phyloP scores from a whole-genome alignment of 305 asterid genomes.

The Solanum hybrid region DNA sequence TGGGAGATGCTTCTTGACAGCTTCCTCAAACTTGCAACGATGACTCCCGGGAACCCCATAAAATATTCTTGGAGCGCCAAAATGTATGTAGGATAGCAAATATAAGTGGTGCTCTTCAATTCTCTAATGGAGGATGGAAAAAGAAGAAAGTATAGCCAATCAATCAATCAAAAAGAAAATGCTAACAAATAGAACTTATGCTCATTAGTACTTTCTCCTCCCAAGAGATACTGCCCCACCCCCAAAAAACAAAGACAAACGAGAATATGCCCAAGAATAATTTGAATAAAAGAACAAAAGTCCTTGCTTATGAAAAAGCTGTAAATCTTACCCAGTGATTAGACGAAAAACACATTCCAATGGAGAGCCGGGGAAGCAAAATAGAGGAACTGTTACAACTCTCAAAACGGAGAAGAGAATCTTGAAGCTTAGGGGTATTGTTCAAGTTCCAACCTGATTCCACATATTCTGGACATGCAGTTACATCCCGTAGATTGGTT shows the following conservation, averaged over 20 bases:
- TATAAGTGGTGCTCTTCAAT: conserved; percentile 72
- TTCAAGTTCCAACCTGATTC: conserved; percentile 78
- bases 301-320: background rate
- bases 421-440: conserved; percentile 47
- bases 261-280: background rate
- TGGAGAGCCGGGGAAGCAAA: conserved; percentile 39
- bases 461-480: conserved; percentile 27
- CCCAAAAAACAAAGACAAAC: background rate
- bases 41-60: conserved; percentile 66
- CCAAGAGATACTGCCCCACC: background rate
- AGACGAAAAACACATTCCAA: conserved; percentile 89
- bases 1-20: conserved; percentile 47
- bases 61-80: conserved; percentile 63
- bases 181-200: background rate
- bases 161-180: background rate
- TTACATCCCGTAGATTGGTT: conserved; percentile 14
- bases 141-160: conserved; percentile 12
- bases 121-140: conserved; percentile 41
- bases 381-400: conserved; percentile 27
- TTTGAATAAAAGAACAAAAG: background rate
- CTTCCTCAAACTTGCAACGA: conserved; percentile 49
- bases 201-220: background rate
- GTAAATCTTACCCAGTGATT: conserved; percentile 63
- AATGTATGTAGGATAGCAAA: conserved; percentile 60
- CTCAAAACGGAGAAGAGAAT: conserved; percentile 69